These are phyloP conservation scores for Polygonum aviculare DNA, from an alignment of 148 eudicot genomes.

Conservation along the genomic window DNA sequence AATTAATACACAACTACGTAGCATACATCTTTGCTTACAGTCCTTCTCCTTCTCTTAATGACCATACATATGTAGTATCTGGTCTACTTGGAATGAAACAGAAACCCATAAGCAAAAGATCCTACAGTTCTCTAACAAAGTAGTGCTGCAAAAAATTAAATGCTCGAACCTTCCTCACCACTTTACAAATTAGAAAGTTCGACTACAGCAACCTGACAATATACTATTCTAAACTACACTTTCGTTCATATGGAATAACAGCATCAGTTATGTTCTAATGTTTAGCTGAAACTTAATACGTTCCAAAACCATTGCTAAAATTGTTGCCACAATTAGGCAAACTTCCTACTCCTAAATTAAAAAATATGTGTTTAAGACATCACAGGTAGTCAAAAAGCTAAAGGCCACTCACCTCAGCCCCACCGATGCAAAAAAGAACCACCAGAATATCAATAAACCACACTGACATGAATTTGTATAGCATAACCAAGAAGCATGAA, in stretches of 20 bases:
- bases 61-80: background rate
- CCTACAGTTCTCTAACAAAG: background rate
- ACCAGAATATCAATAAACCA: constrained; percentile 92
- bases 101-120: background rate
- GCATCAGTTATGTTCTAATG: background rate
- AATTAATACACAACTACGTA: background rate
- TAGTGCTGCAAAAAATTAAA: background rate
- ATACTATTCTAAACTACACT: background rate
- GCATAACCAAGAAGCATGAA: constrained; percentile 86
- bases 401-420: constrained; percentile 64
- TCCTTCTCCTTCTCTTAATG: background rate
- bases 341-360: background rate
- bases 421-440: constrained; percentile 90
- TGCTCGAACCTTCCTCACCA: background rate
- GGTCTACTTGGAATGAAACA: background rate
- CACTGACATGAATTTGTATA: constrained; percentile 87
- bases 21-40: background rate
- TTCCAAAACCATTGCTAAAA: background rate
- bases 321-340: background rate
- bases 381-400: background rate
- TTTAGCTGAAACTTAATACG: background rate
- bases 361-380: background rate
- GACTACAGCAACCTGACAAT: background rate
- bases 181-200: background rate
- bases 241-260: background rate